Conservation (phyloP, 768 basidiomycete species). For the Serendipita sp. region DNA sequence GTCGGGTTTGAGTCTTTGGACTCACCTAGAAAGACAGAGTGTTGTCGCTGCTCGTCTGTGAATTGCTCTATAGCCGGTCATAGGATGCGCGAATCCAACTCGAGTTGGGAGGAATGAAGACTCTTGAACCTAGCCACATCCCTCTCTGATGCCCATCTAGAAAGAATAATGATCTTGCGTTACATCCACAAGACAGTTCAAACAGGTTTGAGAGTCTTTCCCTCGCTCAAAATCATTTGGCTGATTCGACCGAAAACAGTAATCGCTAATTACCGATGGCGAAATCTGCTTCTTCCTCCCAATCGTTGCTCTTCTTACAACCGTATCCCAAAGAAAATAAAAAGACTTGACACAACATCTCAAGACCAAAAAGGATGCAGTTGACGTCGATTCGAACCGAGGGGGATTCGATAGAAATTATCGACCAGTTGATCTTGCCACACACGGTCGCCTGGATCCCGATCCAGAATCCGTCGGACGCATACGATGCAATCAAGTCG, state of each 20-base stretch:
- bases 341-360: not conserved
- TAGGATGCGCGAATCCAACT: too few relatives aligned
- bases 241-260: not conserved
- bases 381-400: conserved; percentile 29
- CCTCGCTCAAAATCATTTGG: not conserved
- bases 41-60: too few relatives aligned
- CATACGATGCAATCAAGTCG: conserved; percentile 80
- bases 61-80: too few relatives aligned
- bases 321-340: not conserved
- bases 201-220: too few relatives aligned
- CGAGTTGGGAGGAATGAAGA: too few relatives aligned
- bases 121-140: too few relatives aligned
- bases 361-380: conserved; percentile 1
- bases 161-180: too few relatives aligned
- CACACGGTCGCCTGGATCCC: conserved; percentile 49
- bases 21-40: too few relatives aligned
- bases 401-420: conserved; percentile 55
- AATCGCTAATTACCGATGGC: not conserved
- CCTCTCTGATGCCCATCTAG: too few relatives aligned
- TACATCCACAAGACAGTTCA: too few relatives aligned
- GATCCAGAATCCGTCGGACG: conserved; percentile 62
- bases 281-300: not conserved
- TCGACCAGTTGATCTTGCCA: conserved; percentile 80
- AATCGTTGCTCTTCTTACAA: not conserved
- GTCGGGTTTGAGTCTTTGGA: too few relatives aligned